phyloP scores from a whole-genome alignment of 225 moss, liverwort and hornwort genomes.

The Pleurozium schreberi region DNA sequence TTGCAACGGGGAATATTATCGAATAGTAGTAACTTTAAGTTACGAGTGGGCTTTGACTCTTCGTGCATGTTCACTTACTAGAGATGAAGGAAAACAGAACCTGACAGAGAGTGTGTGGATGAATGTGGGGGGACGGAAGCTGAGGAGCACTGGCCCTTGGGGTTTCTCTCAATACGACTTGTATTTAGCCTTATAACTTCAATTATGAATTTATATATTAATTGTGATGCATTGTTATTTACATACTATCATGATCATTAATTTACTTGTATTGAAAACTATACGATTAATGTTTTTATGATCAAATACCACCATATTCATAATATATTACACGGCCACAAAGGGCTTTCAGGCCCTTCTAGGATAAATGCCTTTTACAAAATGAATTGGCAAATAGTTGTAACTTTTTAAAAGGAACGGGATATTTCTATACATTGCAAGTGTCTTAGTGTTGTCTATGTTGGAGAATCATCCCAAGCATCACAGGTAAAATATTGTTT shows the following conservation, averaged over 20 bases:
- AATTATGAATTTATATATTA: no score
- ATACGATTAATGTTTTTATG: no score
- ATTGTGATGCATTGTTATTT: no score
- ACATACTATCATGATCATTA: no score
- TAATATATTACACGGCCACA: no score
- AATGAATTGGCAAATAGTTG: background rate
- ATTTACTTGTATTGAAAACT: no score
- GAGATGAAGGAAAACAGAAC: background rate
- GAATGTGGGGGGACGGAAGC: background rate
- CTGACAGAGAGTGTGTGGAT: background rate
- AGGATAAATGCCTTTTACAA: background rate
- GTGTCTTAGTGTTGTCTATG: background rate
- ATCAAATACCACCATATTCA: no score
- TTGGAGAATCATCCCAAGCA: background rate
- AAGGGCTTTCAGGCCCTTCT: no score
- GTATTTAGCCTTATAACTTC: no score
- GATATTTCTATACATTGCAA: background rate
- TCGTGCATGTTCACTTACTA: background rate
- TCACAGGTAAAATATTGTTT: fast-evolving
- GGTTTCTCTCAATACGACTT: no score
- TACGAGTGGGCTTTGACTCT: background rate
- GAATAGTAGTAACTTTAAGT: background rate
- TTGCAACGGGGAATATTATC: background rate
- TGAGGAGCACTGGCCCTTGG: no score
- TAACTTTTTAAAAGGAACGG: background rate